Evolutionary conservation across 257 asterid species (phyloP).

Genomic region (Ligustrum vulgare): DNA sequence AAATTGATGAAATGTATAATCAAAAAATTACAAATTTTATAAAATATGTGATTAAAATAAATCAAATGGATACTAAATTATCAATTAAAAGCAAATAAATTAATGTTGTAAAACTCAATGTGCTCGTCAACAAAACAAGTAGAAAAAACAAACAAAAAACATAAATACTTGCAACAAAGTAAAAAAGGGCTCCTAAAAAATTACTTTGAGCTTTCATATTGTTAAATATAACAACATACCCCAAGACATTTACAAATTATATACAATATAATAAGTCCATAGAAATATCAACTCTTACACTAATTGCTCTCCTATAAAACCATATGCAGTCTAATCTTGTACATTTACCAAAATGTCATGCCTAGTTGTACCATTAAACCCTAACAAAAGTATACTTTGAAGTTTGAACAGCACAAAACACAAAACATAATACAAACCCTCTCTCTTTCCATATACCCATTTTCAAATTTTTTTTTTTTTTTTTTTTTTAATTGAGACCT

Average conservation of each 20-base stretch:
- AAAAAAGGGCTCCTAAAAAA: not conserved
- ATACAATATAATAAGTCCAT: too few relatives aligned
- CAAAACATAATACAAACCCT: not conserved
- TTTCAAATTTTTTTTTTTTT: not conserved
- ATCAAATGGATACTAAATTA: too few relatives aligned
- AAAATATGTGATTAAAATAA: too few relatives aligned
- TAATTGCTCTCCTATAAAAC: not conserved
- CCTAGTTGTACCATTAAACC: not conserved
- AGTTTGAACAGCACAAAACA: not conserved
- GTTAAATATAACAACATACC: not conserved
- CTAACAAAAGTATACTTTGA: not conserved
- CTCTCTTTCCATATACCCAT: not conserved
- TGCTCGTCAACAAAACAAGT: too few relatives aligned
- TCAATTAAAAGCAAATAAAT: too few relatives aligned
- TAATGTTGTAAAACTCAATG: too few relatives aligned
- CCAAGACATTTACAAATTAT: not conserved
- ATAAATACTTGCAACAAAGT: not conserved
- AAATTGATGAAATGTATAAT: too few relatives aligned
- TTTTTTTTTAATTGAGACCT: slow-evolving; percentile 31
- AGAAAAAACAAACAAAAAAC: not conserved
- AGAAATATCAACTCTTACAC: not conserved
- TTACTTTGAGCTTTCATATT: not conserved
- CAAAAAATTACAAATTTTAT: too few relatives aligned
- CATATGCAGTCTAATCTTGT: not conserved
- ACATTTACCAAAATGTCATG: slow-evolving; percentile 6